Conservation (phyloP, 176 grass and related monocot species). For the Juncus effusus region DNA sequence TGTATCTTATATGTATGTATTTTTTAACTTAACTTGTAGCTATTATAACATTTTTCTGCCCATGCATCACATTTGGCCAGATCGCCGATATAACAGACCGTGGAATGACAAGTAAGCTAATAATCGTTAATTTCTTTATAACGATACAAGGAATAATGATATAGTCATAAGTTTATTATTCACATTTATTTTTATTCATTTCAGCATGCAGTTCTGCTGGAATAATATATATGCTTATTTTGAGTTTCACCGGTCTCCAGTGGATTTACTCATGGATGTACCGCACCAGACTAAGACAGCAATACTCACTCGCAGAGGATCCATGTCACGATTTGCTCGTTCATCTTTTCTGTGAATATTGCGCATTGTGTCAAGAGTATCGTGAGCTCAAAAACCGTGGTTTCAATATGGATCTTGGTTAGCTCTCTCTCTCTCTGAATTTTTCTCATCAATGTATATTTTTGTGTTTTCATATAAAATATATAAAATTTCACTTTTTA, state of each 20-base stretch:
- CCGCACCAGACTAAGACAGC: conserved; percentile 44
- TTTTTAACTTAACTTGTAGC: conserved; percentile 21
- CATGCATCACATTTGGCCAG: conserved; percentile 61
- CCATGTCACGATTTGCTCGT: conserved; percentile 63
- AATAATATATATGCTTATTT: conserved; percentile 32
- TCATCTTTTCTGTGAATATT: conserved; percentile 40
- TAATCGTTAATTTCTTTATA: neutral
- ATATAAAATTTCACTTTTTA: too few species aligned
- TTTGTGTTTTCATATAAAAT: too few species aligned
- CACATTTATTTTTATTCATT: neutral
- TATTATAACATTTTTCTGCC: conserved; percentile 51
- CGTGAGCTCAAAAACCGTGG: conserved; percentile 57
- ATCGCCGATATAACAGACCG: conserved; percentile 43
- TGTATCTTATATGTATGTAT: neutral
- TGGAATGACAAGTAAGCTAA: conserved; percentile 37
- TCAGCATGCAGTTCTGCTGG: conserved; percentile 42
- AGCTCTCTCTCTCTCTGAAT: neutral
- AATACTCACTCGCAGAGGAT: conserved; percentile 37
- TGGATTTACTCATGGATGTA: conserved; percentile 60
- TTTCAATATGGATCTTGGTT: conserved; percentile 52
- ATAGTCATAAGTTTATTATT: neutral
- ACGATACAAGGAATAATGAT: too few species aligned
- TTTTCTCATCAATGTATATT: too few species aligned
- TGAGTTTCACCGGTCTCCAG: neutral
- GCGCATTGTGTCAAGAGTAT: conserved; percentile 70